phyloP scores from a whole-genome alignment of 176 grass and related monocot genomes.

The Alopecurus myosuroides region DNA sequence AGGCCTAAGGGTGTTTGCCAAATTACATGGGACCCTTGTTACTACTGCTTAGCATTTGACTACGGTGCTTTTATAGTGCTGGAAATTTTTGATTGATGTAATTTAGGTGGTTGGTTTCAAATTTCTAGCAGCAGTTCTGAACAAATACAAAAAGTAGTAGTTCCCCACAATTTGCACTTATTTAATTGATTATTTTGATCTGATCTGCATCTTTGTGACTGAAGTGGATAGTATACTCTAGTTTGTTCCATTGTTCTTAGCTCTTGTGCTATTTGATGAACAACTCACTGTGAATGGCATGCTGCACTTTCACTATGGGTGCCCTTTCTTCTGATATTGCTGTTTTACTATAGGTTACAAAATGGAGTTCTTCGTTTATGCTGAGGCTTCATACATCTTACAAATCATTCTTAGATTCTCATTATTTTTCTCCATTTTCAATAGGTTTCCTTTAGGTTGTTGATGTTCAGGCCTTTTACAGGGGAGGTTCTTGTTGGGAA shows the following conservation, averaged over 20 bases:
- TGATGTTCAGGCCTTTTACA: slow-evolving; percentile 80
- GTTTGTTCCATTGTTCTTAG: not conserved
- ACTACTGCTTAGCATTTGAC: not conserved
- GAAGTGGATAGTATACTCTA: not conserved
- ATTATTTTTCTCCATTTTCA: not conserved
- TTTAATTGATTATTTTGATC: not conserved
- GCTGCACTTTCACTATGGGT: not conserved
- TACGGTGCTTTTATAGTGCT: not conserved
- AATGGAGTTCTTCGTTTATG: not conserved
- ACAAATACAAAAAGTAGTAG: not conserved
- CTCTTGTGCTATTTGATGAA: not conserved
- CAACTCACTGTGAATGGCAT: not conserved
- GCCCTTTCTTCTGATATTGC: not conserved
- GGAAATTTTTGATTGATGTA: not conserved
- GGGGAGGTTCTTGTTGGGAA: slow-evolving; percentile 81
- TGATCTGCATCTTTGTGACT: not conserved
- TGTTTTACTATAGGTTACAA: not conserved
- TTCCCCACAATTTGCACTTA: not conserved
- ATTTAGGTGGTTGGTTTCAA: not conserved
- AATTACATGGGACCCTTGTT: not conserved
- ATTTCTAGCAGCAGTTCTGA: not conserved
- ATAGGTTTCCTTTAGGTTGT: slow-evolving; percentile 72
- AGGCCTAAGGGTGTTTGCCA: not conserved
- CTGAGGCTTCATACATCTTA: not conserved
- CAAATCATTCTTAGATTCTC: not conserved